Base-by-base conservation (phyloP, 208 protist genomes). In the Leishmania arabica region DNA sequence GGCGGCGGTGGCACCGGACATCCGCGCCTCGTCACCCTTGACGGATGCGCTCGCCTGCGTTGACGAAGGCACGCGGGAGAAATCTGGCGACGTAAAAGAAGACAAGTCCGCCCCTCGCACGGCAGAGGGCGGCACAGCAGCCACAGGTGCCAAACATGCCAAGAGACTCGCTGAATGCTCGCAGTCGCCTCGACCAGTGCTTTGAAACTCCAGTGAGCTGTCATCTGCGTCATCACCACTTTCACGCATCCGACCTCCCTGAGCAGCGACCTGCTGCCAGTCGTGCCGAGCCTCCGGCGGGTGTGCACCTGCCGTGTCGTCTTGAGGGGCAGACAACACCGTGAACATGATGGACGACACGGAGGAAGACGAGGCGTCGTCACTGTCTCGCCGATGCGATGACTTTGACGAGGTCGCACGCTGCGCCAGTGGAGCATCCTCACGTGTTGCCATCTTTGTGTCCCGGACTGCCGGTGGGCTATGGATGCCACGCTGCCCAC, bases 341-440 rank as follows among this genome's bases (percentile, higher is more conserved):
- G 71, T 75, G 47, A 75, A 75, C 11, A 75, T 45, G 17, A 75
- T 75, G 34, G 71, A 75, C 2, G 71, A 51, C 71, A 47, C 27
- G 51, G 49, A 75, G 49, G 71, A 75, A 27, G 71, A 75, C 71
- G 66, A 45, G 60, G n/a, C 13, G n/a, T 15, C n/a, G 11, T 37
- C 60, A 11, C 60, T 11, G 24, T 37, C 60, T 13, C 13, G n/a
- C 24, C 2, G 13, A 13, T 66, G 13, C 60, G n/a, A 40, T 27
- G n/a, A 40, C 27, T 5, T 66, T 66, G n/a, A 34, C n/a, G 71
- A 60, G 49, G 49, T 27, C 3, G 49, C n/a, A 9, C 45, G 31
- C 71, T 60, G 45, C 5, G 47, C 51, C 47, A 24, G 31, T 42
- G 31, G 47, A 7, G 21, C 2, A 45, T 27, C 17, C 21, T n/a